Evolutionary conservation across 2,329 filamentous ascomycete genomes (phyloP).

Genomic region (Monilinia fructicola): DNA sequence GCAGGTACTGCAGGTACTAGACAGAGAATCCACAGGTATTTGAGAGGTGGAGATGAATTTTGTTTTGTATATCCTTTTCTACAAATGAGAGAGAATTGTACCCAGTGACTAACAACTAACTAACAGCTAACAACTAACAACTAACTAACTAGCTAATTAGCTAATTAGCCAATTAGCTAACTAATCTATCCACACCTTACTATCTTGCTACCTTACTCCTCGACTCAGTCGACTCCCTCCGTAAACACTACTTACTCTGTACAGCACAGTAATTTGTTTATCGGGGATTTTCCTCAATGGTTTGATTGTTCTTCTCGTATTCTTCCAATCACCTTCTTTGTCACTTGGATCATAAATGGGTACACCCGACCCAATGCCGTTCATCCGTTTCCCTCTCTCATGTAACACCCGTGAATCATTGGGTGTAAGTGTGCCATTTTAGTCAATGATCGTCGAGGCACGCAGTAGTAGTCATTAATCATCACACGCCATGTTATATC

Average conservation of each 20-base stretch:
- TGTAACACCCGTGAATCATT: not conserved
- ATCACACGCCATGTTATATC: not conserved
- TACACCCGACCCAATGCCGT: not conserved
- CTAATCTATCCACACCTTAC: too few species aligned
- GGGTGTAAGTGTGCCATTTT: not conserved
- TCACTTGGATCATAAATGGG: not conserved
- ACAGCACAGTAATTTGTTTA: not conserved
- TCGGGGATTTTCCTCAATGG: not conserved
- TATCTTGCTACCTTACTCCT: too few species aligned
- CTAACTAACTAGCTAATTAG: too few species aligned
- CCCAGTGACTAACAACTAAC: too few species aligned
- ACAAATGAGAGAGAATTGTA: not conserved
- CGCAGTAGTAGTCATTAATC: not conserved
- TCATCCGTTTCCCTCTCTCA: not conserved
- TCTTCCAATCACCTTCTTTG: not conserved
- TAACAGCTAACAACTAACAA: too few species aligned
- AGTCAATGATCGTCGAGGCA: conserved; percentile 1
- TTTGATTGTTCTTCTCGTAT: conserved; percentile 9
- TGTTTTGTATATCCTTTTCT: too few species aligned
- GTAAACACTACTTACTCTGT: too few species aligned
- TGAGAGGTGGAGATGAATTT: not conserved
- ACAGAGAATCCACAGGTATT: too few species aligned
- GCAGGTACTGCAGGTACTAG: too few species aligned
- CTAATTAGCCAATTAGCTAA: too few species aligned
- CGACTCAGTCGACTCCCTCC: too few species aligned